A percentile compares a stretch with the other conserved stretches of the same genome.
phyloP scores from a whole-genome alignment of 2,329 filamentous ascomycete genomes.

The Epichloe aotearoae region DNA sequence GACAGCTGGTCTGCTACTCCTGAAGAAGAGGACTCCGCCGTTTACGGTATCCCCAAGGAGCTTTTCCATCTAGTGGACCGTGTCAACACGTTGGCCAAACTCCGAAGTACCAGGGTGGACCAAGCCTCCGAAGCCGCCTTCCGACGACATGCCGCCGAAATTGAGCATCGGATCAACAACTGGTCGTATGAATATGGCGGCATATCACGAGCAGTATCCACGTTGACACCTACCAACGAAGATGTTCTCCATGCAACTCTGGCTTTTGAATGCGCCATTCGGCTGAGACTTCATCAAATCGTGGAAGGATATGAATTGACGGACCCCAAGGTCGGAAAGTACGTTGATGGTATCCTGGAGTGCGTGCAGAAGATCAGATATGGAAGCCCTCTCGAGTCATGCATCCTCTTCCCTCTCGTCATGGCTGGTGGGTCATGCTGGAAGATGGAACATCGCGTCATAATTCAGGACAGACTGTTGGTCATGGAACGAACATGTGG shows the following conservation, averaged over 20 bases:
- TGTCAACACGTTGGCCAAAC: constrained; percentile 20
- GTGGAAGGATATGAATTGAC: constrained; percentile 26
- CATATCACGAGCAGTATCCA: constrained; percentile 13
- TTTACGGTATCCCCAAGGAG: constrained; percentile 23
- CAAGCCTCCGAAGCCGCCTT: constrained; percentile 17
- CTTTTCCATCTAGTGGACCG: constrained; percentile 21
- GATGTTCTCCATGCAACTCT: constrained; percentile 22
- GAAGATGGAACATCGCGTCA: constrained; percentile 22
- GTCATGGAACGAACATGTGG: constrained; percentile 31
- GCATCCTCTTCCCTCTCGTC: constrained; percentile 27
- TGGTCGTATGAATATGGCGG: constrained; percentile 22
- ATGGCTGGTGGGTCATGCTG: constrained; percentile 27
- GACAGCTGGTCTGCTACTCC: constrained; percentile 14
- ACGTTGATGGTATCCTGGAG: constrained; percentile 22
- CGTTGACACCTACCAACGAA: constrained; percentile 10
- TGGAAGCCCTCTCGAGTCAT: constrained; percentile 26
- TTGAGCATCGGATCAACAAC: constrained; percentile 23
- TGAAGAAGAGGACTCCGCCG: constrained; percentile 20
- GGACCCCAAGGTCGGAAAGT: constrained; percentile 20
- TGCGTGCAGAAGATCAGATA: constrained; percentile 26
- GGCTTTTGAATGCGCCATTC: constrained; percentile 28
- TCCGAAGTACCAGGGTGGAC: constrained; percentile 19
- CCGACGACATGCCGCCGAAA: constrained; percentile 14
- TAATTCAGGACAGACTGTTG: constrained; percentile 26
- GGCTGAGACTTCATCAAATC: constrained; percentile 28